phyloP scores from a whole-genome alignment of 805 yeast genomes.

The Candida sphagnicola region DNA sequence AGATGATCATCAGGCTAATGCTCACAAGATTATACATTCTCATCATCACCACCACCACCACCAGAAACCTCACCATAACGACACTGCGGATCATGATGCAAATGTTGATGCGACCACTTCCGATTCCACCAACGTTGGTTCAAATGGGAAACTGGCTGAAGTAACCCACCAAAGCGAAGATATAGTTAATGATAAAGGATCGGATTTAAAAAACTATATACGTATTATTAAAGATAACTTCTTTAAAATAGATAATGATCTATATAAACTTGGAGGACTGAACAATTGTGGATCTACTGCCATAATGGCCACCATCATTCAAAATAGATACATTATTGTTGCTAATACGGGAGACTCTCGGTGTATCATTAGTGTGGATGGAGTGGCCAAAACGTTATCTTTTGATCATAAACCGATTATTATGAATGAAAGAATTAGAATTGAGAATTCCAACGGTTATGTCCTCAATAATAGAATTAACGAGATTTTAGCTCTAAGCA shows the following conservation, averaged over 20 bases:
- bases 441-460: constrained; percentile 39
- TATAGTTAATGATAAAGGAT: no score
- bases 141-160: no score
- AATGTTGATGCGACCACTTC: no score
- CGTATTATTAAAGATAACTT: constrained; percentile 27
- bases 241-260: constrained; percentile 32
- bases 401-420: constrained; percentile 42
- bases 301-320: constrained; percentile 27
- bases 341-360: constrained; percentile 80
- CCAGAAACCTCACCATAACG: no score
- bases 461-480: constrained; percentile 36
- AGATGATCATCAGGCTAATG: not conserved
- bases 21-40: not conserved
- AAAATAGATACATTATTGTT: constrained; percentile 42
- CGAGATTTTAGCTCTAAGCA: constrained; percentile 39
- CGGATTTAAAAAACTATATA: constrained; percentile 15
- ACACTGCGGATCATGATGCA: no score
- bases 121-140: not conserved
- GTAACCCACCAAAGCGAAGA: no score
- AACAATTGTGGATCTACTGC: constrained; percentile 43
- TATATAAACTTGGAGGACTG: constrained; percentile 20
- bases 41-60: not conserved
- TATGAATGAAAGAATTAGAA: constrained; percentile 42
- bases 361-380: constrained; percentile 51
- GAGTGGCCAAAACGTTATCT: constrained; percentile 49